Percentiles rank a stretch among this genome's conserved stretches.
phyloP scores from a whole-genome alignment of 148 eudicot genomes.

The Cornus florida region DNA sequence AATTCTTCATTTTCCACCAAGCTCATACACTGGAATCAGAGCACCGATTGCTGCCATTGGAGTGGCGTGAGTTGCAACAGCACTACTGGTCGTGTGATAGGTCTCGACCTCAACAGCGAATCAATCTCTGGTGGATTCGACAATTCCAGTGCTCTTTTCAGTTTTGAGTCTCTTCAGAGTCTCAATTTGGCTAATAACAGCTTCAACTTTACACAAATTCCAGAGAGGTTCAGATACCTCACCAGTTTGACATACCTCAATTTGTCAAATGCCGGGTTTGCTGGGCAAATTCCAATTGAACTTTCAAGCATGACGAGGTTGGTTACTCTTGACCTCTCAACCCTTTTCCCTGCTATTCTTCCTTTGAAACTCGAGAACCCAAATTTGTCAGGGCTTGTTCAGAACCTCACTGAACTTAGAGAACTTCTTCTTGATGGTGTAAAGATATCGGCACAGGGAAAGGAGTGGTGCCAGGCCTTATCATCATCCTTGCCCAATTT shows the following conservation, averaged over 20 bases:
- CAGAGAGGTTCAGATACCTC: conserved; percentile 20
- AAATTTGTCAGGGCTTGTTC: conserved; percentile 7
- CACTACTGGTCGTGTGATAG: conserved; percentile 17
- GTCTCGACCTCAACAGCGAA: conserved; percentile 30
- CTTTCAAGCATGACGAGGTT: conserved; percentile 21
- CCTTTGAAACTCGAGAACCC: neutral
- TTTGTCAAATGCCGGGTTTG: conserved; percentile 30
- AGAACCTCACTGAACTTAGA: conserved; percentile 12
- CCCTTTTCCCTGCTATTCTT: neutral
- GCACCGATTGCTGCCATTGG: conserved; percentile 37
- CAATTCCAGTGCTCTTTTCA: conserved; percentile 21
- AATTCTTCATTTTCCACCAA: neutral
- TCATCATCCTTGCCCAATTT: conserved; percentile 17
- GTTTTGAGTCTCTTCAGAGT: conserved; percentile 18
- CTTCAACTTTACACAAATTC: conserved; percentile 5
- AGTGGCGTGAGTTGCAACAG: conserved; percentile 35
- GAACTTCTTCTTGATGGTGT: conserved; percentile 25
- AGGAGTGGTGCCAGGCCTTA: conserved; percentile 11
- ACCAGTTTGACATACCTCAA: conserved; percentile 25
- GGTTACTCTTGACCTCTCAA: conserved; percentile 20
- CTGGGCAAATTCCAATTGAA: conserved; percentile 34
- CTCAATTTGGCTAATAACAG: conserved; percentile 35
- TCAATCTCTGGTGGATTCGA: conserved; percentile 15
- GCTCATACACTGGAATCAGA: conserved; percentile 26
- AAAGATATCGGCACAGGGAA: conserved; percentile 9